These are phyloP conservation scores for Pichia kluyveri DNA, from an alignment of 805 yeast species.

Conservation along the genomic window DNA sequence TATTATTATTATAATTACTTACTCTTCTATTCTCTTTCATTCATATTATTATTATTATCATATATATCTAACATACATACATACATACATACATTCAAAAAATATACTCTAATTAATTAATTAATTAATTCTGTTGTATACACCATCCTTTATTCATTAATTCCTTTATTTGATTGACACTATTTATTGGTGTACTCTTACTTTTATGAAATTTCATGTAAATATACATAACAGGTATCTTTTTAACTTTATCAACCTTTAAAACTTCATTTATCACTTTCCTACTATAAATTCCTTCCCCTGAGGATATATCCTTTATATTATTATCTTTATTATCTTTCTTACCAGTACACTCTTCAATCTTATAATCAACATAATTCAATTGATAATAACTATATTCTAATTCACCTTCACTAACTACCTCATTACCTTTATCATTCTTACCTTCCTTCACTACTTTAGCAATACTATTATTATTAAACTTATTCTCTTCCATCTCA, in stretches of 20 bases:
- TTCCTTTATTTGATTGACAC: slow-evolving; percentile 6
- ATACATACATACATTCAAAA: too few relatives aligned
- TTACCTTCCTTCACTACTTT: slow-evolving; percentile 5
- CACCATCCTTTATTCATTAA: slow-evolving; percentile 14
- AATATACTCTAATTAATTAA: too few relatives aligned
- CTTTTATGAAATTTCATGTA: slow-evolving; percentile 14
- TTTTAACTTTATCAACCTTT: slow-evolving; percentile 5
- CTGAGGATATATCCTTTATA: neutral
- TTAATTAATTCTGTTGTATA: neutral
- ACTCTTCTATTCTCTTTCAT: neutral
- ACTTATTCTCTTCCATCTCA: neutral
- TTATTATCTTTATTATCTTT: neutral
- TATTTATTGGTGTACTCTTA: neutral
- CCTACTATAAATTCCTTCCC: neutral
- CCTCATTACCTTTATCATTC: neutral
- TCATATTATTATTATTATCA: too few relatives aligned
- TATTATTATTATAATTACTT: neutral
- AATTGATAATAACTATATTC: slow-evolving; percentile 13
- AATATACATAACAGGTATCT: slow-evolving; percentile 19
- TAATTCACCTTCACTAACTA: neutral
- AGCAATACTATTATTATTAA: slow-evolving; percentile 11
- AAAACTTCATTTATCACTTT: slow-evolving; percentile 3
- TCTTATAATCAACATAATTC: slow-evolving; percentile 16
- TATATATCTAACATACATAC: too few relatives aligned
- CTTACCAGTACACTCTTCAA: slow-evolving; percentile 2